These are phyloP conservation scores for Tolypocladium capitatum DNA, from an alignment of 2,329 filamentous ascomycete species.

Conservation along the genomic window DNA sequence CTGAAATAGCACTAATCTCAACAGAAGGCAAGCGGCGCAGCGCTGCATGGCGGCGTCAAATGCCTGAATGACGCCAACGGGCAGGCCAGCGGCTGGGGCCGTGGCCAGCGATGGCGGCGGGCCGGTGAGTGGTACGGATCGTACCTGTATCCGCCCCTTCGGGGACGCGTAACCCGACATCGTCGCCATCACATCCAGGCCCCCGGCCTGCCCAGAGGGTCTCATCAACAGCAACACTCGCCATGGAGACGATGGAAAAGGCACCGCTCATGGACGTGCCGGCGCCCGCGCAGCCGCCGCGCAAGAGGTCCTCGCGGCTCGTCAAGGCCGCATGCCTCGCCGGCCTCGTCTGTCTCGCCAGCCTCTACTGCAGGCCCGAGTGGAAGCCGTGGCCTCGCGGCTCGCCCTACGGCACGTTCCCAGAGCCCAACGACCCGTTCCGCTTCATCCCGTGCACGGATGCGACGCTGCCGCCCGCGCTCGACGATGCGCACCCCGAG, in stretches of 20 bases:
- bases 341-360: background rate
- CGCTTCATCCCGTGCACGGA: slow-evolving; percentile 33
- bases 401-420: slow-evolving; percentile 18
- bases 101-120: too few relatives aligned
- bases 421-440: slow-evolving; percentile 28
- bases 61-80: too few relatives aligned
- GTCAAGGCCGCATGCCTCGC: background rate
- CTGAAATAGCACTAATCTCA: too few relatives aligned
- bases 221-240: too few relatives aligned
- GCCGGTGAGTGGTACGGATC: too few relatives aligned
- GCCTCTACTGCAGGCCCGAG: background rate
- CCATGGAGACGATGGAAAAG: background rate
- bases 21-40: too few relatives aligned
- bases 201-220: too few relatives aligned
- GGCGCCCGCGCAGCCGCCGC: background rate
- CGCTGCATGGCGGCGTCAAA: too few relatives aligned
- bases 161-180: too few relatives aligned
- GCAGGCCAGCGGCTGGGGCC: too few relatives aligned
- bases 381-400: slow-evolving; percentile 1
- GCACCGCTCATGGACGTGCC: background rate
- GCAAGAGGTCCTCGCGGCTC: background rate
- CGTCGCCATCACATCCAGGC: too few relatives aligned
- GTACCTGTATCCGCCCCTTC: too few relatives aligned
- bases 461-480: slow-evolving; percentile 23
- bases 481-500: slow-evolving; percentile 24